phyloP scores from a whole-genome alignment of 1,284 basidiomycete species.

The Cryptococcus depauperatus region DNA sequence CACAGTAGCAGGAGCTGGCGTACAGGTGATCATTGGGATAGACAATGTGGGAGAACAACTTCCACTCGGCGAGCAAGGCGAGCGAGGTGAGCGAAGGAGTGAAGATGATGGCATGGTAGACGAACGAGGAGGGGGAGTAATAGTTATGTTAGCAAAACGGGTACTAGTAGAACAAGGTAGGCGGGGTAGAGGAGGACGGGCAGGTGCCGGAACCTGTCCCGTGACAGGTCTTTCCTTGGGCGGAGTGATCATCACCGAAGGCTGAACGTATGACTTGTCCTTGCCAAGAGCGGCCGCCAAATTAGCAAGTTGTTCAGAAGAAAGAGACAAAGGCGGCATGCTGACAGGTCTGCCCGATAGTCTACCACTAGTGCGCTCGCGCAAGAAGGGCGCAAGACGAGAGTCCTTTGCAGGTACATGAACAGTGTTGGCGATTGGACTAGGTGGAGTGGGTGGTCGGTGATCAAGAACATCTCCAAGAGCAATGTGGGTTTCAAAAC shows the following conservation, averaged over 20 bases:
- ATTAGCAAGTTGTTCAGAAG: conserved; percentile 8
- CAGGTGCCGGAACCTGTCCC: background rate
- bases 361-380: conserved; percentile 33
- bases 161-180: conserved; percentile 2
- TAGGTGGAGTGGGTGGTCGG: conserved; percentile 18
- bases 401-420: conserved; percentile 4
- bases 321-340: conserved; percentile 22
- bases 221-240: conserved; percentile 13
- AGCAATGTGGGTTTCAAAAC: conserved; percentile 14
- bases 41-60: conserved; percentile 25
- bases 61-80: conserved; percentile 21
- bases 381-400: conserved; percentile 35
- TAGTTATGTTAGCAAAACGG: conserved; percentile 7
- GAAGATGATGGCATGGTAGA: conserved; percentile 3
- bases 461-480: conserved; percentile 14
- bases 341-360: conserved; percentile 26
- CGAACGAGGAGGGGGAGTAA: conserved; percentile 7
- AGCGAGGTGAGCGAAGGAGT: conserved; percentile 6
- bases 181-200: background rate
- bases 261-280: background rate
- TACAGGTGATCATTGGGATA: conserved; percentile 43
- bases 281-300: conserved; percentile 10
- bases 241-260: conserved; percentile 19
- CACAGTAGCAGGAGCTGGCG: conserved; percentile 26
- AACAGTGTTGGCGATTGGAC: conserved; percentile 5